phyloP scores from a whole-genome alignment of 441 rosid genomes.

The Adansonia madagascariensis region DNA sequence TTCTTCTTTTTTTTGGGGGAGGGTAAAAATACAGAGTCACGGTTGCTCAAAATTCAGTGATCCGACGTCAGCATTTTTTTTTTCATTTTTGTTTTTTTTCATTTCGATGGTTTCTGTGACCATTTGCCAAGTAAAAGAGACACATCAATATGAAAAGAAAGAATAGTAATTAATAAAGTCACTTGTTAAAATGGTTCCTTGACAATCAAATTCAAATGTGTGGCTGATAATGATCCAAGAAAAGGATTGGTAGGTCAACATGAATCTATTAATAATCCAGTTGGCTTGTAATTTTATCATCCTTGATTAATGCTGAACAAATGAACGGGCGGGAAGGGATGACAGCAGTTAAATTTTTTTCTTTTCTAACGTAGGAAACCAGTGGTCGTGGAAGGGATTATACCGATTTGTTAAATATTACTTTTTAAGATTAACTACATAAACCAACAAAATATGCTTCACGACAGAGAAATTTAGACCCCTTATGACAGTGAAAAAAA shows the following conservation, averaged over 20 bases:
- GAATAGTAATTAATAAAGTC: not conserved
- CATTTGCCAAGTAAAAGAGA: not conserved
- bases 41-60: not conserved
- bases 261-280: not conserved
- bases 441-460: no score
- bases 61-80: not conserved
- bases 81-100: not conserved
- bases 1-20: no score
- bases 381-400: no score
- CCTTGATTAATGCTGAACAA: not conserved
- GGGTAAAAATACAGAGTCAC: not conserved
- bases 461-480: no score
- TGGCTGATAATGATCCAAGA: not conserved
- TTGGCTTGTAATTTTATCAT: not conserved
- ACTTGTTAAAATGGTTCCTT: not conserved
- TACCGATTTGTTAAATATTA: no score
- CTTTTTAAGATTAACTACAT: no score
- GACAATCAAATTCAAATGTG: not conserved
- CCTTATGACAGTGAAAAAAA: no score
- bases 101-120: not conserved
- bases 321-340: not conserved
- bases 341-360: not conserved
- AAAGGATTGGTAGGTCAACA: not conserved
- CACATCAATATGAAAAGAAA: slow-evolving; percentile 5
- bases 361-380: no score